These are phyloP conservation scores for Ophiognomonia clavigignenti-juglandacearum DNA, from an alignment of 2,329 filamentous ascomycete genomes.

Conservation along the genomic window DNA sequence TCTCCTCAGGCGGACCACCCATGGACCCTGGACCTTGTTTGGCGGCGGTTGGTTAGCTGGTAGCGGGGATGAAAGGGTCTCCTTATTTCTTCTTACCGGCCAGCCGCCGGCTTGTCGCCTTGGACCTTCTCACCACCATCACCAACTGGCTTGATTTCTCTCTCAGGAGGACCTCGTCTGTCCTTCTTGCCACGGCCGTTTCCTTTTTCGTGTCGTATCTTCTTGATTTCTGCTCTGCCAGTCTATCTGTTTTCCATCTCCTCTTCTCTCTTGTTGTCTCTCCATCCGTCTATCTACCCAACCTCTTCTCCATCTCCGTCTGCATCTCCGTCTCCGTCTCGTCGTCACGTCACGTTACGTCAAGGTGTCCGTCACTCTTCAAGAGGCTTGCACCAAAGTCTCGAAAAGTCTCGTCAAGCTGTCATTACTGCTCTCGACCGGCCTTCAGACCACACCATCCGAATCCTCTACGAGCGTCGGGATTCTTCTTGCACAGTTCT, in stretches of 20 bases:
- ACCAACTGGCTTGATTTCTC: constrained; percentile 32
- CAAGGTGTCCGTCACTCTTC: too few species aligned
- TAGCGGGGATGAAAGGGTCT: too few species aligned
- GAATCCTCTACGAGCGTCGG: constrained; percentile 19
- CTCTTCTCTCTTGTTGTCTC: constrained; percentile 9
- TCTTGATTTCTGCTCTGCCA: constrained; percentile 27
- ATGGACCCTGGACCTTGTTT: too few species aligned
- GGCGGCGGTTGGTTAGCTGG: too few species aligned
- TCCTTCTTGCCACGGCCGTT: constrained; percentile 35
- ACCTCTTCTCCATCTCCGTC: constrained; percentile 21
- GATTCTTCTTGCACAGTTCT: constrained; percentile 15
- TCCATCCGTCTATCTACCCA: constrained; percentile 15
- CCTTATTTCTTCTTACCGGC: too few species aligned
- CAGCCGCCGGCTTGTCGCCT: too few species aligned
- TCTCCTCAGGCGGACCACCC: constrained; percentile 12
- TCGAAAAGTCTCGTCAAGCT: constrained; percentile 16
- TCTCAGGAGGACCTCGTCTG: constrained; percentile 32
- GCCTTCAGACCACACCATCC: constrained; percentile 14
- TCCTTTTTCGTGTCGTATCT: constrained; percentile 33
- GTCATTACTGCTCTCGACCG: constrained; percentile 9
- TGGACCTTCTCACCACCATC: constrained; percentile 24
- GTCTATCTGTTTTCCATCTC: constrained; percentile 19
- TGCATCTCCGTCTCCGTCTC: constrained; percentile 19
- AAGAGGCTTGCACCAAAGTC: too few species aligned
- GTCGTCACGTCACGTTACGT: constrained; percentile 1